A percentile compares a stretch with the other conserved stretches of the same genome.
Conservation (phyloP, 352 stramenopile genomes). For the Albugo laibachii region DNA sequence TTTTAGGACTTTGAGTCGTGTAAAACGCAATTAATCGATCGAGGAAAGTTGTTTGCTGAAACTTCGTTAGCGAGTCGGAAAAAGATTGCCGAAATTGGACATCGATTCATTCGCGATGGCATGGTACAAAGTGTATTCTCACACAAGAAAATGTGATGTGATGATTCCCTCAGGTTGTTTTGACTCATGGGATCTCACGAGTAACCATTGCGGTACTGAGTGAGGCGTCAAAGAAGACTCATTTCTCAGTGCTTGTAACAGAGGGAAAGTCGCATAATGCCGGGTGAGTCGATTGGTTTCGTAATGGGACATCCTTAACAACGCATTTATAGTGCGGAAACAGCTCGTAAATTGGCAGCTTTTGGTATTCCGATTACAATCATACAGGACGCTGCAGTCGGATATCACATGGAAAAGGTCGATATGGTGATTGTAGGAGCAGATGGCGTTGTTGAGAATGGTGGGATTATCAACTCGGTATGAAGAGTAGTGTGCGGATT, state of each 20-base stretch:
- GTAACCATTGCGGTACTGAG: constrained; percentile 84
- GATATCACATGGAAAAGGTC: constrained; percentile 90
- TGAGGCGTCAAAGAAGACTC: constrained; percentile 80
- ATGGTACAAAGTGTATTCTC: constrained; percentile 21
- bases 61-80: constrained; percentile 84
- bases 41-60: constrained; percentile 84
- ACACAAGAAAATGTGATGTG: no score
- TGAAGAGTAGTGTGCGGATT: not conserved
- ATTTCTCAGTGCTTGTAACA: constrained; percentile 88
- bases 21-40: constrained; percentile 78
- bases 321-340: constrained; percentile 19
- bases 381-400: constrained; percentile 90
- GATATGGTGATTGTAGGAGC: constrained; percentile 93
- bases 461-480: constrained; percentile 94
- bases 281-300: constrained; percentile 29
- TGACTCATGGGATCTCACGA: constrained; percentile 86
- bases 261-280: constrained; percentile 83
- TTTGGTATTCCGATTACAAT: constrained; percentile 89
- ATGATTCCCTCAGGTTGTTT: constrained; percentile 15
- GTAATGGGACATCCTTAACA: not conserved
- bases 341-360: constrained; percentile 61
- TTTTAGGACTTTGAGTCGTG: constrained; percentile 82
- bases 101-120: constrained; percentile 89
- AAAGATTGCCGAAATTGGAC: constrained; percentile 82
- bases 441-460: constrained; percentile 94